Evolutionary conservation across 1,284 basidiomycete genomes (phyloP).

Genomic region (Ustilago bromivora): DNA sequence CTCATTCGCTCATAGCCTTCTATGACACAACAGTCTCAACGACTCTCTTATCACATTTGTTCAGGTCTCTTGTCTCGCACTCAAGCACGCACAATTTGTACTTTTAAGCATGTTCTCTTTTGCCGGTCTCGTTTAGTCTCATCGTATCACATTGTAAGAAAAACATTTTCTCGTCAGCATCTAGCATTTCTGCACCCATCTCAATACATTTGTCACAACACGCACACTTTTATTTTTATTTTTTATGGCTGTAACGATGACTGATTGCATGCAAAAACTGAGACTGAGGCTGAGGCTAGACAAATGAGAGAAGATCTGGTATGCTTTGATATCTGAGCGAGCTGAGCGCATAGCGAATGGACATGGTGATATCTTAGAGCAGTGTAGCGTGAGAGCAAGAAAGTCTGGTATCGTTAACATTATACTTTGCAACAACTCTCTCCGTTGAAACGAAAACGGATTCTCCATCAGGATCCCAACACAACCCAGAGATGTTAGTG

Average conservation of each 20-base stretch:
- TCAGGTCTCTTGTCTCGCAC: not conserved
- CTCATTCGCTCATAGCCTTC: conserved; percentile 1
- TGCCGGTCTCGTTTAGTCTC: not conserved
- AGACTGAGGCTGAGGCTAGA: not conserved
- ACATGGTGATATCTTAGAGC: conserved; percentile 5
- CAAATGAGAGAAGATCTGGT: not conserved
- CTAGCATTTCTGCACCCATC: not conserved
- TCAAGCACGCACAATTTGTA: conserved; percentile 17
- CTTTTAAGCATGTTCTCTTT: conserved; percentile 23
- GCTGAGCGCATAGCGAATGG: too few species aligned
- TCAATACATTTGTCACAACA: conserved; percentile 1
- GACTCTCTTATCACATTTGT: not conserved
- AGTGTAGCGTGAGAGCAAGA: conserved; percentile 13
- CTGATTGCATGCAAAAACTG: not conserved
- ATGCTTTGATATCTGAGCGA: not conserved
- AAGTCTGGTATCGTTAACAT: conserved; percentile 24
- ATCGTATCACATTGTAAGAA: conserved; percentile 4
- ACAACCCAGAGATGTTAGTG: conserved; percentile 50
- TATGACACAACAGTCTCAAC: not conserved
- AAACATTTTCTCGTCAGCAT: not conserved
- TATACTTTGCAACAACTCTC: conserved; percentile 42
- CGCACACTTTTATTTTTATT: not conserved
- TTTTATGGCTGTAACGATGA: not conserved
- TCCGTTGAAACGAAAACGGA: conserved; percentile 50
- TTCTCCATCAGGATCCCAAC: conserved; percentile 56